Percentiles rank a stretch among this genome's conserved stretches.
These are phyloP conservation scores for Cyberlindnera japonica DNA, from an alignment of 805 yeast species.

Conservation along the genomic window DNA sequence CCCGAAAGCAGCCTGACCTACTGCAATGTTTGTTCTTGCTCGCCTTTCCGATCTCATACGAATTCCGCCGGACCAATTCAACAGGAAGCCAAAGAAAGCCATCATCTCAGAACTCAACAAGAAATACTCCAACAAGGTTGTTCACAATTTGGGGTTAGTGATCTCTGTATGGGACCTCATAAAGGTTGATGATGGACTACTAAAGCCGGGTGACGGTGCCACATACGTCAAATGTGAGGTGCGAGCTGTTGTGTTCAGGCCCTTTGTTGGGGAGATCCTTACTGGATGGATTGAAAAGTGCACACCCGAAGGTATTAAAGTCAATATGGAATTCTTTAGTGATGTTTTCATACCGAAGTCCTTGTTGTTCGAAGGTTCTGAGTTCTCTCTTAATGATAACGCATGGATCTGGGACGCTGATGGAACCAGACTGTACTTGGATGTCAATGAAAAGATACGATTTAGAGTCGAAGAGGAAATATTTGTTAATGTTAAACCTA, in stretches of 20 bases:
- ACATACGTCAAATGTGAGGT: constrained; percentile 71
- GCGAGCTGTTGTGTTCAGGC: constrained; percentile 80
- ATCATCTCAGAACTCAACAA: constrained; percentile 75
- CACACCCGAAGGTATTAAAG: constrained; percentile 79
- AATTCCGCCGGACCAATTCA: constrained; percentile 82
- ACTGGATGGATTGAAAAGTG: constrained; percentile 93
- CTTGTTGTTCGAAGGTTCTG: constrained; percentile 74
- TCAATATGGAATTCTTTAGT: constrained; percentile 82
- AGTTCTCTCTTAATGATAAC: constrained; percentile 65
- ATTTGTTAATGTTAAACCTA: constrained; percentile 80
- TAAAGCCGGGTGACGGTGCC: constrained; percentile 94
- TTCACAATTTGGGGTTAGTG: constrained; percentile 81
- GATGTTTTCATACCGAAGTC: constrained; percentile 87
- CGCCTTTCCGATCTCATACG: constrained; percentile 80
- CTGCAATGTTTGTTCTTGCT: constrained; percentile 84
- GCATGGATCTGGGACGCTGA: constrained; percentile 93
- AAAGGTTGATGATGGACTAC: constrained; percentile 80
- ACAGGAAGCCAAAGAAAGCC: constrained; percentile 66
- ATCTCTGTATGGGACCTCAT: constrained; percentile 80
- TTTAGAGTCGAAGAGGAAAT: constrained; percentile 89
- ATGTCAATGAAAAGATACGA: constrained; percentile 85
- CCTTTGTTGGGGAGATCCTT: constrained; percentile 89
- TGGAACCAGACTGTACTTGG: constrained; percentile 75
- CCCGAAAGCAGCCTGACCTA: no score
- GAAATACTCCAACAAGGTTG: constrained; percentile 82